These are phyloP conservation scores for Escovopsis weberi DNA, from an alignment of 2,329 filamentous ascomycete species.

Conservation along the genomic window DNA sequence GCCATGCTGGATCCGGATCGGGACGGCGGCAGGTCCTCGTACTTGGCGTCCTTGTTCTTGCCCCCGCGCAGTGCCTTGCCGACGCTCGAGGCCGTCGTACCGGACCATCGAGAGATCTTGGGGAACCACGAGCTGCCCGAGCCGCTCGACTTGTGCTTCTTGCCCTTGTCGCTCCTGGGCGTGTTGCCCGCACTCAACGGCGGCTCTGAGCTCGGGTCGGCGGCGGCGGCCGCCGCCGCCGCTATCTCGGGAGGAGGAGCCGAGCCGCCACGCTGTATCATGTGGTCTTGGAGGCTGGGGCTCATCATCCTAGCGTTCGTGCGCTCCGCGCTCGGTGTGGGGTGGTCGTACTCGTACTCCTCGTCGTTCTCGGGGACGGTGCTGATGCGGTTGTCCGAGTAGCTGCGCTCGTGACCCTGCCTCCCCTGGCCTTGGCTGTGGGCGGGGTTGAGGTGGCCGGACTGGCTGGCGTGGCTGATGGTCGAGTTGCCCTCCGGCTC, in stretches of 20 bases:
- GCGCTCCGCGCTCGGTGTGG: conserved; percentile 24
- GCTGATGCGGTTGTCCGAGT: conserved; percentile 71
- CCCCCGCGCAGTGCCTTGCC: conserved; percentile 60
- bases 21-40: conserved; percentile 46
- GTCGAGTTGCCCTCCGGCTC: conserved; percentile 68
- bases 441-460: conserved; percentile 49
- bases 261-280: conserved; percentile 32
- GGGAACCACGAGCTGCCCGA: conserved; percentile 62
- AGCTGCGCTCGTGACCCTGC: conserved; percentile 37
- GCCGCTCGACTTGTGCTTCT: conserved; percentile 77
- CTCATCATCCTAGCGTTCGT: conserved; percentile 41
- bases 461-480: conserved; percentile 57
- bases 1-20: conserved; percentile 64
- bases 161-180: conserved; percentile 55
- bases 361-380: conserved; percentile 78
- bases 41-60: conserved; percentile 40
- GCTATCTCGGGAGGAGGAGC: conserved; percentile 24
- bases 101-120: conserved; percentile 94
- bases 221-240: conserved; percentile 30
- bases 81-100: conserved; percentile 82
- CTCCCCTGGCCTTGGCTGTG: conserved; percentile 34
- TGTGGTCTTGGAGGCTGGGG: conserved; percentile 35
- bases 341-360: conserved; percentile 45
- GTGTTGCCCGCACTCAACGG: conserved; percentile 63
- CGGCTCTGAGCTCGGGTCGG: conserved; percentile 22